Evolutionary conservation across 2,329 filamentous ascomycete species (phyloP).

Genomic region (Cyphellophora attinorum): DNA sequence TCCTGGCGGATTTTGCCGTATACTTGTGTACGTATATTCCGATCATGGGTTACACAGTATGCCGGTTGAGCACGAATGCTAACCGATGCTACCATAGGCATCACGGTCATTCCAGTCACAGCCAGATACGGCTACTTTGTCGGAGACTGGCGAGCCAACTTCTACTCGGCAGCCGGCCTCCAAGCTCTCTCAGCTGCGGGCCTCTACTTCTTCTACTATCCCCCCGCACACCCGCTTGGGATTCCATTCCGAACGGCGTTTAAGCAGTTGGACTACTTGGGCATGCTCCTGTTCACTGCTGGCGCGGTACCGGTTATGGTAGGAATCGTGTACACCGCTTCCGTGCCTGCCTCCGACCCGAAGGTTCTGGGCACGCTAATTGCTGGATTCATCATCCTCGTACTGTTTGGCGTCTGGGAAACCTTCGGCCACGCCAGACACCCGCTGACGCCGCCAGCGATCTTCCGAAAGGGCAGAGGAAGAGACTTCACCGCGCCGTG

Average conservation of each 20-base stretch:
- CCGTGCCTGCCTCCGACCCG: constrained; percentile 25
- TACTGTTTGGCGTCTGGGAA: constrained; percentile 31
- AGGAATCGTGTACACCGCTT: constrained; percentile 31
- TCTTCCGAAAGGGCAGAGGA: constrained; percentile 36
- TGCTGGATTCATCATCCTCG: constrained; percentile 25
- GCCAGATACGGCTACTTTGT: constrained; percentile 31
- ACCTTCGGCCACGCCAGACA: constrained; percentile 28
- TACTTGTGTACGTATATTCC: no score
- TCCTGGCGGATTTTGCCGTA: constrained; percentile 33
- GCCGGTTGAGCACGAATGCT: no score
- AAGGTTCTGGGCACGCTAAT: constrained; percentile 30
- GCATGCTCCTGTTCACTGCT: constrained; percentile 26
- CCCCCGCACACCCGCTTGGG: constrained; percentile 30
- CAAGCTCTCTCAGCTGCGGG: constrained; percentile 36
- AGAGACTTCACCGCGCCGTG: constrained; percentile 40
- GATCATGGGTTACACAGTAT: no score
- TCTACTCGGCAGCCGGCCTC: constrained; percentile 33
- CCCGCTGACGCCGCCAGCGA: constrained; percentile 33
- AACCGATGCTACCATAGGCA: no score
- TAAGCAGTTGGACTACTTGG: constrained; percentile 30
- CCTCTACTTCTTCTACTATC: constrained; percentile 31
- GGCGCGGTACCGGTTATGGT: constrained; percentile 28
- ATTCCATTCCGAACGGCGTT: constrained; percentile 26
- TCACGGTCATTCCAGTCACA: constrained; percentile 37
- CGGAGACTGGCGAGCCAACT: constrained; percentile 36